These are phyloP conservation scores for Rhododendron kiyosumense DNA, from an alignment of 148 eudicot genomes.

Conservation along the genomic window DNA sequence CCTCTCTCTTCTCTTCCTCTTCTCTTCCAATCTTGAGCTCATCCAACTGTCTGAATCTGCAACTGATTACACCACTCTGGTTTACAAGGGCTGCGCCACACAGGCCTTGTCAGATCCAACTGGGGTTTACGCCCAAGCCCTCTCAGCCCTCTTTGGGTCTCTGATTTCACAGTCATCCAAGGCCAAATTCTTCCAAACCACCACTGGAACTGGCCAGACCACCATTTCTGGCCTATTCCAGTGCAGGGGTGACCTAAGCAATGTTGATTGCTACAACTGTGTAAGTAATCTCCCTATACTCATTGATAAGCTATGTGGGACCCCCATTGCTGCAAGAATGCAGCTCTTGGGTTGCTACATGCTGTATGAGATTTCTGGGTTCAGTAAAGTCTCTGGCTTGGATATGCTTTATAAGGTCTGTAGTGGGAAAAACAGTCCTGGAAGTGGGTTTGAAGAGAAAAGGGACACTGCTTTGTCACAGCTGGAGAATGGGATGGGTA, in stretches of 20 bases:
- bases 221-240: conserved; percentile 78
- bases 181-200: conserved; percentile 60
- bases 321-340: conserved; percentile 61
- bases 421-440: conserved; percentile 37
- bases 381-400: conserved; percentile 71
- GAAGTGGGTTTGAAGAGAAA: conserved; percentile 62
- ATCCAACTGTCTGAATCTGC: conserved; percentile 30
- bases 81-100: conserved; percentile 89
- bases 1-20: conserved; percentile 11
- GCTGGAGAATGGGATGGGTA: conserved; percentile 55
- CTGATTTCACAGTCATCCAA: conserved; percentile 69
- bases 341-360: conserved; percentile 81
- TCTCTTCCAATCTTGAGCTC: conserved; percentile 17
- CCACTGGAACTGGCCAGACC: conserved; percentile 49
- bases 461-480: conserved; percentile 66
- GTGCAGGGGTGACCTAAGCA: conserved; percentile 77
- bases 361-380: conserved; percentile 71
- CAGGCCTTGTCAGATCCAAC: conserved; percentile 77
- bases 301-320: conserved; percentile 71
- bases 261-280: conserved; percentile 67
- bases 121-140: conserved; percentile 61
- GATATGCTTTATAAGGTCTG: conserved; percentile 67
- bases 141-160: conserved; percentile 53
- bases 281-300: conserved; percentile 58
- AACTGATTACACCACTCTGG: conserved; percentile 46